These are phyloP conservation scores for Panaeolus papilionaceus DNA, from an alignment of 768 basidiomycete species.

Conservation along the genomic window DNA sequence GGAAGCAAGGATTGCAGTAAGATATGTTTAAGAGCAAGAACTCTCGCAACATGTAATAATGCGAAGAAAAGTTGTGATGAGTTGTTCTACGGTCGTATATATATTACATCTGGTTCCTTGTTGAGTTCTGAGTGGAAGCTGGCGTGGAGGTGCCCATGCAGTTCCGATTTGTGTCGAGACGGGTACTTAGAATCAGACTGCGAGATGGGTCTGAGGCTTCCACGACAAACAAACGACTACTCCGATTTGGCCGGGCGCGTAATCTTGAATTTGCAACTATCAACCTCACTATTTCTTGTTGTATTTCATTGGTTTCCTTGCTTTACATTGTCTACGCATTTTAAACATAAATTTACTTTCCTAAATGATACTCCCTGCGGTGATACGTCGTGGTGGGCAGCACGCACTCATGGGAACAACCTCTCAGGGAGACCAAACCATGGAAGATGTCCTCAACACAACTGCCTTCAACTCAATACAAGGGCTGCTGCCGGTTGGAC, in stretches of 20 bases:
- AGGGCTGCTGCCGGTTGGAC: neutral
- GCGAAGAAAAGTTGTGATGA: too few relatives aligned
- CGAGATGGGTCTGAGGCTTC: neutral
- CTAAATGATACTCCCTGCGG: neutral
- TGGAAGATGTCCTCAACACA: neutral
- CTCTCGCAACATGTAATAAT: too few relatives aligned
- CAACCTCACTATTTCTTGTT: constrained; percentile 1
- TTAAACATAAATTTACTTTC: neutral
- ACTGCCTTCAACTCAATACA: neutral
- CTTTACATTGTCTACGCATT: neutral
- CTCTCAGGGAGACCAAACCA: neutral
- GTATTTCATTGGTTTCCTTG: neutral
- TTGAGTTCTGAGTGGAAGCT: too few relatives aligned
- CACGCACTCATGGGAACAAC: neutral
- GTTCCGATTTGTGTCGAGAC: too few relatives aligned
- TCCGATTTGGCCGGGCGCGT: neutral
- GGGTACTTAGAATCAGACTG: too few relatives aligned
- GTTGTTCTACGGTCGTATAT: too few relatives aligned
- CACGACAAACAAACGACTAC: neutral
- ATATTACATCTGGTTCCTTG: too few relatives aligned
- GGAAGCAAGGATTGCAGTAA: too few relatives aligned
- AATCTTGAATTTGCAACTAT: neutral
- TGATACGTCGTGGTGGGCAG: neutral
- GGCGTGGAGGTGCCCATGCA: too few relatives aligned
- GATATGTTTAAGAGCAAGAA: too few relatives aligned